Evolutionary conservation across 2,329 filamentous ascomycete species (phyloP), one percentile per base, ranked within the genome.

Genomic region (Epichloe hybrida): DNA sequence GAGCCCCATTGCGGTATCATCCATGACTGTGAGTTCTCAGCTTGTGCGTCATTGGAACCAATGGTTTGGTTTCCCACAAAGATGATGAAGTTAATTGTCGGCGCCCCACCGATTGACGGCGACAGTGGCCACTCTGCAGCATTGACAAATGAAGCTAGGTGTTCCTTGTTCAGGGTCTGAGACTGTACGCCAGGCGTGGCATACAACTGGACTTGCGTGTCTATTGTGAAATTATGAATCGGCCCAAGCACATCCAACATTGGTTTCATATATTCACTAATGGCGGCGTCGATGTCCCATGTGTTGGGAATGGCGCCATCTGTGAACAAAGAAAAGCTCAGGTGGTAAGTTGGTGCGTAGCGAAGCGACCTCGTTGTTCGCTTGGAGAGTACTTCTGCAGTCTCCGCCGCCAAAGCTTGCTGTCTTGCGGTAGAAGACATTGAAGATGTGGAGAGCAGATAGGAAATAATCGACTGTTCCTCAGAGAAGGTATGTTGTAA

Each of bases 51-150:
- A 43, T 71, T 67, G 49, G 73, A 60, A 4, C 66, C 72, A 54
- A 88, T 89, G 9, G 83, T 88, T 52, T 85, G 79, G 52, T 87
- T 81, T 5, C 90, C 88, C 7, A 94, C 81, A 61, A 93, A 98
- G 31, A 97, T 76, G 51, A 97, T 83, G 64, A 98, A 97, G 68
- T 98, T 97, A 62, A 98, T 83, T 0, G 93, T 98, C 1, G 93
- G 93, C 0, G 91, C 91, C 17, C 81, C 82, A 41, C 90, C 93
- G 57, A 98, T 97, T 51, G 88, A 95, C 0, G 91, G 91, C 55
- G 86, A 95, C 3, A 98, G 70, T 0, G 93, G 93, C 93, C 93
- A 98, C 69, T 98, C 93, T 2, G 93, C 93, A 2, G 91, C 90
- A 61, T 98, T 98, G 67, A 98, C 89, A 62, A 98, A 98, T 1